Evolutionary conservation across 179 eudicot genomes (phyloP).

Genomic region (Pouteria campechiana): DNA sequence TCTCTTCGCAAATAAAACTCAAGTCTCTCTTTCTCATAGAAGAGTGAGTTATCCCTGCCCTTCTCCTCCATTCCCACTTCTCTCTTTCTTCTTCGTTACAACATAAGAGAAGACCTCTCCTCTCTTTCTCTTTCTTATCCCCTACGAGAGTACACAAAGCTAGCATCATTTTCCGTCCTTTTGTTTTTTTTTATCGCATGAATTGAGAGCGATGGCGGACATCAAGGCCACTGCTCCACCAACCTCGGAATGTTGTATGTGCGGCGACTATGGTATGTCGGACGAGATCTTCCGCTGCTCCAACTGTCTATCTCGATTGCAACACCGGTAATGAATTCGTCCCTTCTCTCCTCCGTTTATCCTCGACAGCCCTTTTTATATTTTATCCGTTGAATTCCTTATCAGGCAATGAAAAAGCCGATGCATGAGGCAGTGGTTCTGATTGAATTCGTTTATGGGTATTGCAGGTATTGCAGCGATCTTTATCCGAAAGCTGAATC

Average conservation of each 20-base stretch:
- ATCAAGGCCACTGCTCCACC: constrained; percentile 11
- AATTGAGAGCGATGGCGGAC: constrained; percentile 20
- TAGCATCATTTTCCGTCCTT: no score
- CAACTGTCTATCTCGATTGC: constrained; percentile 68
- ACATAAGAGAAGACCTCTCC: constrained; percentile 1
- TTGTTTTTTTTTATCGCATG: no score
- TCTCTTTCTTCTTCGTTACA: constrained; percentile 2
- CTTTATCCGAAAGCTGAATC: constrained; percentile 33
- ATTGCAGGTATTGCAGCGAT: constrained; percentile 37
- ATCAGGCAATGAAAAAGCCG: no score
- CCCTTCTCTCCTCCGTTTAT: not conserved
- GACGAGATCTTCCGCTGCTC: constrained; percentile 66
- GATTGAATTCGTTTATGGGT: not conserved
- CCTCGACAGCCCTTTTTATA: not conserved
- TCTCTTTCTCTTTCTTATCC: constrained; percentile 4
- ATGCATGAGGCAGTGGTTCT: no score
- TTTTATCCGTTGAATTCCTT: not conserved
- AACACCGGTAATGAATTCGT: constrained; percentile 45
- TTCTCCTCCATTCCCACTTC: not conserved
- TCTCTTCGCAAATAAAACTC: no score
- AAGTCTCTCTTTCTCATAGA: not conserved
- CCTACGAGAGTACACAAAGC: constrained; percentile 1
- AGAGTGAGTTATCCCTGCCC: not conserved
- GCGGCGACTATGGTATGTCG: constrained; percentile 72
- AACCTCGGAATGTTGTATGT: constrained; percentile 74